These are phyloP conservation scores for Chimonanthus salicifolius DNA, from an alignment of 164 flowering plant species.

Conservation along the genomic window DNA sequence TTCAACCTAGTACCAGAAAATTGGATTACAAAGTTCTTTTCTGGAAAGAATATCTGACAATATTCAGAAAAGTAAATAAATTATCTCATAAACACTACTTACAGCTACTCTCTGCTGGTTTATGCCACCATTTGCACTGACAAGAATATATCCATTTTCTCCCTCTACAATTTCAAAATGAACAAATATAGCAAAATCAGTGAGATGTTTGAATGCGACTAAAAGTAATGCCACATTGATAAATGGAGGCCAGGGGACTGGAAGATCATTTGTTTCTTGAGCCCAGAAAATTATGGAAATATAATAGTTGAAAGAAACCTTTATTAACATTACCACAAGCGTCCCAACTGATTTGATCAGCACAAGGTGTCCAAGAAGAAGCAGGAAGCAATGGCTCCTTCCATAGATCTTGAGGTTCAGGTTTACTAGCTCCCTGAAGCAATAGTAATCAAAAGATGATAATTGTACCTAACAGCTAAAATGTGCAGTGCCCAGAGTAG, in stretches of 20 bases:
- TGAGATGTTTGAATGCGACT: not conserved
- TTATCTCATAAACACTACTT: constrained; percentile 28
- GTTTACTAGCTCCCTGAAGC: constrained; percentile 54
- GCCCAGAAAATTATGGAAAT: not conserved
- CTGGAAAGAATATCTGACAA: not conserved
- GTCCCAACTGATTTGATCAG: constrained; percentile 64
- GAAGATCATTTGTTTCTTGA: not conserved
- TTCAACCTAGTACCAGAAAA: too few species aligned
- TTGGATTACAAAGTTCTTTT: too few species aligned
- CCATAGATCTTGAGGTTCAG: constrained; percentile 95
- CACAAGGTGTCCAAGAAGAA: constrained; percentile 88
- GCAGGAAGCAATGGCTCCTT: constrained; percentile 59
- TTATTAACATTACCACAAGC: constrained; percentile 50
- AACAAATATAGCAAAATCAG: constrained; percentile 8
- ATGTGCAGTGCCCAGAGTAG: not conserved
- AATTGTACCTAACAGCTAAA: not conserved
- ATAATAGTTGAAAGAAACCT: not conserved
- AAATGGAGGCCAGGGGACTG: not conserved
- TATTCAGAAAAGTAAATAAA: constrained; percentile 2
- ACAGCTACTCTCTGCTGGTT: constrained; percentile 99
- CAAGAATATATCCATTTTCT: constrained; percentile 78
- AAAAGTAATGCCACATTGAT: not conserved
- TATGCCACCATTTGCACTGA: constrained; percentile 98
- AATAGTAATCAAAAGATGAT: constrained; percentile 2
- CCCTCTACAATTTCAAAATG: constrained; percentile 40